phyloP scores from a whole-genome alignment of 164 flowering plant species.

The Magnolia officinalis region DNA sequence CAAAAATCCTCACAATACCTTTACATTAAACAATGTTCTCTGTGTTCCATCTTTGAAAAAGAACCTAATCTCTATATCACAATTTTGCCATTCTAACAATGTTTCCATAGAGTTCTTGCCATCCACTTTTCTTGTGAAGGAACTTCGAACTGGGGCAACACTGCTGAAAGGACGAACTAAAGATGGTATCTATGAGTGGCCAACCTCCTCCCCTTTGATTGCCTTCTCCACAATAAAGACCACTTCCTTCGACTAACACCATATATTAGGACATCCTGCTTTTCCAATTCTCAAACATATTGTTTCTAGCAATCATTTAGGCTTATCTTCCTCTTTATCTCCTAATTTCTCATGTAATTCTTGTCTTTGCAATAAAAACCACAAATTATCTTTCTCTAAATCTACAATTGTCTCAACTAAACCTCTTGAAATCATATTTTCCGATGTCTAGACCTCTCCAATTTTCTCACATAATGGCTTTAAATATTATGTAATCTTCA shows the following conservation, averaged over 20 bases:
- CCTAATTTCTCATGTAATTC: neutral
- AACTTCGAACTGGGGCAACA: neutral
- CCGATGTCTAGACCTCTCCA: constrained; percentile 3
- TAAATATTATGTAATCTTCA: too few species aligned
- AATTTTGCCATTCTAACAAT: neutral
- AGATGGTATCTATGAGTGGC: constrained; percentile 5
- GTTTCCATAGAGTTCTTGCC: neutral
- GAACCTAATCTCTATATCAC: neutral
- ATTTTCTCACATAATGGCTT: neutral
- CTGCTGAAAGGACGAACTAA: constrained; percentile 2
- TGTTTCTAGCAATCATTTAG: constrained; percentile 1
- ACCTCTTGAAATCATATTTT: neutral
- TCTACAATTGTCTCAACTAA: neutral
- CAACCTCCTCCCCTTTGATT: neutral
- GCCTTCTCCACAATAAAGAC: constrained; percentile 1
- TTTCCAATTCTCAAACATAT: constrained; percentile 1
- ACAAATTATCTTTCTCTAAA: constrained; percentile 1
- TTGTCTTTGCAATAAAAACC: constrained; percentile 8
- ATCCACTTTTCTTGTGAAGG: constrained; percentile 1
- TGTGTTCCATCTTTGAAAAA: neutral
- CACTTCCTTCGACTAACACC: neutral
- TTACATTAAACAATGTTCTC: constrained; percentile 1
- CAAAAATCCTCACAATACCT: neutral
- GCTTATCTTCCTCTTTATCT: neutral
- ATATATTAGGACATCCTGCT: neutral